Percentiles rank a stretch among this genome's conserved stretches.
Evolutionary conservation across 1,139 yeast species (phyloP).

Genomic region (Candida sp.): DNA sequence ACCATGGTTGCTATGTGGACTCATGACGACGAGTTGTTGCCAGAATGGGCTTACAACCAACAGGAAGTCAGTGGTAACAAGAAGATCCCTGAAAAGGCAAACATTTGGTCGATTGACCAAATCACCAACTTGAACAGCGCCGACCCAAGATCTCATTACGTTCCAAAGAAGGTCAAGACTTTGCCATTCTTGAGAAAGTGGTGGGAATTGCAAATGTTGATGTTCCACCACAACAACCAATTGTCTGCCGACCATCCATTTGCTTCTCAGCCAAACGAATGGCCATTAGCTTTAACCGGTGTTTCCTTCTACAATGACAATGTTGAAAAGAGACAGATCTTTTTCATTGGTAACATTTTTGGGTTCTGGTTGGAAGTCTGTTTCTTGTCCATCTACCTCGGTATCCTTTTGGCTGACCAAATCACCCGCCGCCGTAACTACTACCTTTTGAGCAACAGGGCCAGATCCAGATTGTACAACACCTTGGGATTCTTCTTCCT

Average conservation of each 20-base stretch:
- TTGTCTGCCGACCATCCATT: conserved; percentile 92
- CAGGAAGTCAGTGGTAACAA: conserved; percentile 97
- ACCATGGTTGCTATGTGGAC: conserved; percentile 98
- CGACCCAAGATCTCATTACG: conserved; percentile 64
- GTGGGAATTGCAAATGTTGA: conserved; percentile 83
- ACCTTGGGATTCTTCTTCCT: conserved; percentile 84
- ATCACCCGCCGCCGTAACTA: conserved; percentile 75
- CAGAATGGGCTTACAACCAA: conserved; percentile 95
- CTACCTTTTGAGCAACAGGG: conserved; percentile 56
- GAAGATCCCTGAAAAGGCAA: conserved; percentile 66
- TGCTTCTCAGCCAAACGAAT: conserved; percentile 89
- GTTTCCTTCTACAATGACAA: conserved; percentile 96
- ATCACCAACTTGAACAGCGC: conserved; percentile 59
- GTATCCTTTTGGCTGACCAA: conserved; percentile 72
- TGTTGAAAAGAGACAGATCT: conserved; percentile 69
- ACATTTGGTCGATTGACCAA: conserved; percentile 79
- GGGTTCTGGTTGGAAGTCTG: conserved; percentile 93
- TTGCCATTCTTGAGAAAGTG: conserved; percentile 85
- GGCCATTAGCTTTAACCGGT: conserved; percentile 95
- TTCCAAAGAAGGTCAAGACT: conserved; percentile 58
- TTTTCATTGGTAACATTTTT: conserved; percentile 85
- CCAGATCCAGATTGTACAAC: conserved; percentile 78
- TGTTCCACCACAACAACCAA: conserved; percentile 94
- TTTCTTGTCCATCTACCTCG: conserved; percentile 68
- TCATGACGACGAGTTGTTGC: conserved; percentile 77